Evolutionary conservation across 2,329 filamentous ascomycete genomes (phyloP).

Genomic region (Neoascochyta sp.): DNA sequence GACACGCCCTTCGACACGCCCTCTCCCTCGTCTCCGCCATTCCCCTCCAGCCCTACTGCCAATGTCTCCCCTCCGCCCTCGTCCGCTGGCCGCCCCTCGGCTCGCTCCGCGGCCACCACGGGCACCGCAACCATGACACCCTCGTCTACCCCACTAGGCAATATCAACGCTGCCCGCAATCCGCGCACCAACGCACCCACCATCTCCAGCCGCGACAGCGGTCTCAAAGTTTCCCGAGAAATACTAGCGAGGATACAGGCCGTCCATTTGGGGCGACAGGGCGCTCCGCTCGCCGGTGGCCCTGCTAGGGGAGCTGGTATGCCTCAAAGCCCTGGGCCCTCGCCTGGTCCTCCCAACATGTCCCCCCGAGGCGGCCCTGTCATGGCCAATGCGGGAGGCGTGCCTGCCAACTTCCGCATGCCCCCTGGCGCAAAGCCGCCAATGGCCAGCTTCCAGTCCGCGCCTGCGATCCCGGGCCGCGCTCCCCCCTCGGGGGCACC

Average conservation of each 20-base stretch:
- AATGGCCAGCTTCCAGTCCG: constrained; percentile 45
- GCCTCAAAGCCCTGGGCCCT: constrained; percentile 27
- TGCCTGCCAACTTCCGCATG: constrained; percentile 45
- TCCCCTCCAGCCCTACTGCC: constrained; percentile 19
- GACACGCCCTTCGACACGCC: constrained; percentile 32
- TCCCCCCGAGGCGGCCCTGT: constrained; percentile 18
- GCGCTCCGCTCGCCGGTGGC: constrained; percentile 45
- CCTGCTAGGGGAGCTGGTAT: constrained; percentile 19
- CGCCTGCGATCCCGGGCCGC: constrained; percentile 47
- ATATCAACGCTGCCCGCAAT: constrained; percentile 65
- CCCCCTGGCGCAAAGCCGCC: constrained; percentile 40
- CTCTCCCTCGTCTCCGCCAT: constrained; percentile 29
- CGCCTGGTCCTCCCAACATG: constrained; percentile 9
- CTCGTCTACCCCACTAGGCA: constrained; percentile 79
- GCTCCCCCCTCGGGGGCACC: constrained; percentile 43
- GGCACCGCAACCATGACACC: constrained; percentile 59
- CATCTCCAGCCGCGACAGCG: constrained; percentile 47
- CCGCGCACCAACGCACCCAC: constrained; percentile 44
- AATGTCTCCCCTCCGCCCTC: constrained; percentile 18
- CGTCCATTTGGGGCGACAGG: constrained; percentile 63
- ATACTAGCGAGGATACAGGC: constrained; percentile 67
- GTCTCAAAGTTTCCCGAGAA: constrained; percentile 55
- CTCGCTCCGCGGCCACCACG: constrained; percentile 60
- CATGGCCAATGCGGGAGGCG: constrained; percentile 35
- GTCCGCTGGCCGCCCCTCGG: constrained; percentile 46